Percentiles rank a stretch among this genome's conserved stretches.
Conservation (phyloP, 1,284 basidiomycete genomes). For the Ustilago hordei region DNA sequence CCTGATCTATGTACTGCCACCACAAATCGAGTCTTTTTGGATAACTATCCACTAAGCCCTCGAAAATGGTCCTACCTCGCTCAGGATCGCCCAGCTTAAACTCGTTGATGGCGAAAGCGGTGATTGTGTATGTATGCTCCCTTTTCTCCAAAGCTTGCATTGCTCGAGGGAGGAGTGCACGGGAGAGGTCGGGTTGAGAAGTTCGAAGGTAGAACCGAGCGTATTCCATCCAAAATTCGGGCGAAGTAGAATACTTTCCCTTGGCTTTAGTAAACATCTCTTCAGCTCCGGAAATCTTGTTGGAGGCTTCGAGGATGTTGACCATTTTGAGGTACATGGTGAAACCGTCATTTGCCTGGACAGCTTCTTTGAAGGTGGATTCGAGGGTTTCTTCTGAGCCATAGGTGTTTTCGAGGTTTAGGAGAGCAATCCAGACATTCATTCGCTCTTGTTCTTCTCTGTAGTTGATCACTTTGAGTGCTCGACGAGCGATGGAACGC, state of each 20-base stretch:
- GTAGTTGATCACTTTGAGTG: slow-evolving; percentile 88
- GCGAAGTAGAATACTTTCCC: slow-evolving; percentile 93
- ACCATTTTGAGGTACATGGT: slow-evolving; percentile 86
- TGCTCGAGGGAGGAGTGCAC: slow-evolving; percentile 87
- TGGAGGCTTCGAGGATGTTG: slow-evolving; percentile 83
- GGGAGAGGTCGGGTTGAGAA: slow-evolving; percentile 81
- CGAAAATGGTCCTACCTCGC: slow-evolving; percentile 93
- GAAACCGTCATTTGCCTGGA: slow-evolving; percentile 89
- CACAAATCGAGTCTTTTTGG: slow-evolving; percentile 95
- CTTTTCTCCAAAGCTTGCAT: slow-evolving; percentile 92
- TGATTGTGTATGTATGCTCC: slow-evolving; percentile 94
- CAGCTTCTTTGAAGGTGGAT: slow-evolving; percentile 87
- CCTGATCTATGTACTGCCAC: slow-evolving; percentile 97
- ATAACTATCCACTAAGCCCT: slow-evolving; percentile 93
- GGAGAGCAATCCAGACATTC: slow-evolving; percentile 96
- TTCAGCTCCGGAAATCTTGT: slow-evolving; percentile 73
- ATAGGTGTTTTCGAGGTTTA: slow-evolving; percentile 95
- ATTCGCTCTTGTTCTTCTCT: slow-evolving; percentile 95
- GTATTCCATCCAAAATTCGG: slow-evolving; percentile 91
- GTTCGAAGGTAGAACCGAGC: slow-evolving; percentile 81
- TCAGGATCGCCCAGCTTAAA: slow-evolving; percentile 94
- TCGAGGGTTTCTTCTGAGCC: slow-evolving; percentile 81
- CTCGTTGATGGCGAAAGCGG: slow-evolving; percentile 92
- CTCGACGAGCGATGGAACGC: slow-evolving; percentile 84
- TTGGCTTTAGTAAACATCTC: slow-evolving; percentile 61